These are phyloP conservation scores for Nyssa sinensis DNA, from an alignment of 148 eudicot genomes.

Conservation along the genomic window DNA sequence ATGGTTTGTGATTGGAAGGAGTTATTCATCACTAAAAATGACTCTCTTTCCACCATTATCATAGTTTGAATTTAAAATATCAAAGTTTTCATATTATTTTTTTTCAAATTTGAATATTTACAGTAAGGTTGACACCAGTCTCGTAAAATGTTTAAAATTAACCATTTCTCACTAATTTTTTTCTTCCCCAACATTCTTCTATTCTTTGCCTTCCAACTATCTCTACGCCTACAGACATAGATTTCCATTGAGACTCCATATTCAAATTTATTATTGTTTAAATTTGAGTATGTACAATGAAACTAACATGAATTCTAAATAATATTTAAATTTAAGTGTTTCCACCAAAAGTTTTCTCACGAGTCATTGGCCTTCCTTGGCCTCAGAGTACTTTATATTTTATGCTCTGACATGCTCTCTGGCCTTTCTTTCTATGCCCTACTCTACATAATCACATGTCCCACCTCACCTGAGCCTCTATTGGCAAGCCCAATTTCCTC, in stretches of 20 bases:
- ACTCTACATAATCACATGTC: no score
- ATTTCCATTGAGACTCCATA: background rate
- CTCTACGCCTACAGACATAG: background rate
- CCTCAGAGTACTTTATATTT: background rate
- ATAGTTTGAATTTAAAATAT: no score
- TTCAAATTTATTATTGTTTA: background rate
- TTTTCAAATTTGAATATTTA: no score
- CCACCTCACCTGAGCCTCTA: conserved; percentile 8
- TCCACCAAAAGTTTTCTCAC: background rate
- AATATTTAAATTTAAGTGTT: background rate
- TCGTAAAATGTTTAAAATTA: no score
- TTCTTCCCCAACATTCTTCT: no score
- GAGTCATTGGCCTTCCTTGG: conserved; percentile 1
- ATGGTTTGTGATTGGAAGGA: no score
- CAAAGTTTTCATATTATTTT: no score
- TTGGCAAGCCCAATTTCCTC: conserved; percentile 14
- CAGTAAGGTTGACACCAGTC: no score
- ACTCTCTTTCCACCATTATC: background rate
- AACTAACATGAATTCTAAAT: background rate
- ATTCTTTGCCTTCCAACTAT: no score
- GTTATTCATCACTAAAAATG: no score
- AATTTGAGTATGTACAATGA: background rate
- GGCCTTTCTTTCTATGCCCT: no score
- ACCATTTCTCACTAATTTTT: no score
- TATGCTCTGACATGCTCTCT: background rate